Evolutionary conservation across 805 yeast species (phyloP).

Genomic region (Wickerhamiella hasegawae): DNA sequence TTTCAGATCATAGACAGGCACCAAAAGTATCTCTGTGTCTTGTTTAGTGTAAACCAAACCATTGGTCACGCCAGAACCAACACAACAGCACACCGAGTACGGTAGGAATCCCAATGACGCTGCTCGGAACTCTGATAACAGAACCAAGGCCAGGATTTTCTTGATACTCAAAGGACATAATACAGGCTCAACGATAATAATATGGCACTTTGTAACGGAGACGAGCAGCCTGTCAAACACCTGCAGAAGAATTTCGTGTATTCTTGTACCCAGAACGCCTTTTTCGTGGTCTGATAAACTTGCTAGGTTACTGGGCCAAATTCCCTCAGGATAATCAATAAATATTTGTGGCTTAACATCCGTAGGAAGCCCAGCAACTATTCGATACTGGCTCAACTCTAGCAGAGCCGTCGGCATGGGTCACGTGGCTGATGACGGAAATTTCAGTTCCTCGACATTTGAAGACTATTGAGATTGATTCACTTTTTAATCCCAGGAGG

Average conservation of each 20-base stretch:
- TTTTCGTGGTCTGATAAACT: not conserved
- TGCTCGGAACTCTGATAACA: constrained; percentile 9
- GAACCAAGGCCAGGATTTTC: constrained; percentile 7
- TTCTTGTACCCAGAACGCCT: not conserved
- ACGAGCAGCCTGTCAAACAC: constrained; percentile 9
- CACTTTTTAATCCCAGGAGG: too few species aligned
- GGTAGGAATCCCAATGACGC: constrained; percentile 11
- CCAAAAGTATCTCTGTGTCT: constrained; percentile 4
- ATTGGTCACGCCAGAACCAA: constrained; percentile 2
- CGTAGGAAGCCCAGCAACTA: constrained; percentile 9
- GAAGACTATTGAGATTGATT: too few species aligned
- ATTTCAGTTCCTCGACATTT: too few species aligned
- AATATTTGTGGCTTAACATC: constrained; percentile 5
- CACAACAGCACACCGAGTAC: constrained; percentile 12
- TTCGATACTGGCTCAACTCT: constrained; percentile 3
- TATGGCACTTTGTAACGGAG: constrained; percentile 6
- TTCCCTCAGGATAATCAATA: not conserved
- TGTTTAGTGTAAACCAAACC: constrained; percentile 6
- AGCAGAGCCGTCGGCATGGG: constrained; percentile 10
- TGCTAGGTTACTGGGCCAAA: constrained; percentile 3
- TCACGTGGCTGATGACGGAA: too few species aligned
- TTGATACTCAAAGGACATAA: constrained; percentile 8
- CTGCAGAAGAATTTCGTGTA: constrained; percentile 5
- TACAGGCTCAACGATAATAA: constrained; percentile 15
- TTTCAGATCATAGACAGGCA: constrained; percentile 14